Conservation (phyloP, 129 eudicot species). For the Lonicera japonica region DNA sequence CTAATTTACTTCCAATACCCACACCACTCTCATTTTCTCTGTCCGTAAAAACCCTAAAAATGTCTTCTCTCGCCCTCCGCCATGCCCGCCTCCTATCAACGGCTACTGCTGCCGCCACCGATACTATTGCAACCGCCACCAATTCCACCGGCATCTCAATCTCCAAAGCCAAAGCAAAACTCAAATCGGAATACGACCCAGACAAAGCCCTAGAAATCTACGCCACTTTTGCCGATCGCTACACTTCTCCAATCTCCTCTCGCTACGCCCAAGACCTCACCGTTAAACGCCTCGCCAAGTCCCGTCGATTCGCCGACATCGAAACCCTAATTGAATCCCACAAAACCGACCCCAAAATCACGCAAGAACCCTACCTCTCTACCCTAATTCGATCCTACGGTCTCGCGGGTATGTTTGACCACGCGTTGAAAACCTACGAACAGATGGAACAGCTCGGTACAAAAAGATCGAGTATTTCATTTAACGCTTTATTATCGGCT, state of each 20-base stretch:
- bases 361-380: constrained; percentile 52
- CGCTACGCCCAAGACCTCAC: constrained; percentile 72
- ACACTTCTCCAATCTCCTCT: constrained; percentile 47
- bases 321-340: constrained; percentile 69
- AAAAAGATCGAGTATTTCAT: constrained; percentile 61
- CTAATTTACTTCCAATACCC: constrained; percentile 2
- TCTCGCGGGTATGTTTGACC: constrained; percentile 69
- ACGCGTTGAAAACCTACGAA: constrained; percentile 55
- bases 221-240: constrained; percentile 48
- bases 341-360: constrained; percentile 57
- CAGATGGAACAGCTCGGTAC: constrained; percentile 67
- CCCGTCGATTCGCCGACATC: constrained; percentile 60
- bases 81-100: constrained; percentile 60
- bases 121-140: constrained; percentile 7
- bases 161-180: constrained; percentile 60
- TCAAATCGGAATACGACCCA: constrained; percentile 56
- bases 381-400: constrained; percentile 78
- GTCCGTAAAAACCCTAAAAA: constrained; percentile 37
- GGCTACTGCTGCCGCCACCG: constrained; percentile 30
- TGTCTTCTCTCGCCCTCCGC: constrained; percentile 52
- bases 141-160: constrained; percentile 33
- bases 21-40: constrained; percentile 2
- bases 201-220: constrained; percentile 73
- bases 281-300: constrained; percentile 70
- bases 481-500: constrained; percentile 65